A percentile compares a stretch with the other conserved stretches of the same genome.
These are phyloP conservation scores for Fusarium verrucosum DNA, from an alignment of 2,329 filamentous ascomycete genomes.

Conservation along the genomic window DNA sequence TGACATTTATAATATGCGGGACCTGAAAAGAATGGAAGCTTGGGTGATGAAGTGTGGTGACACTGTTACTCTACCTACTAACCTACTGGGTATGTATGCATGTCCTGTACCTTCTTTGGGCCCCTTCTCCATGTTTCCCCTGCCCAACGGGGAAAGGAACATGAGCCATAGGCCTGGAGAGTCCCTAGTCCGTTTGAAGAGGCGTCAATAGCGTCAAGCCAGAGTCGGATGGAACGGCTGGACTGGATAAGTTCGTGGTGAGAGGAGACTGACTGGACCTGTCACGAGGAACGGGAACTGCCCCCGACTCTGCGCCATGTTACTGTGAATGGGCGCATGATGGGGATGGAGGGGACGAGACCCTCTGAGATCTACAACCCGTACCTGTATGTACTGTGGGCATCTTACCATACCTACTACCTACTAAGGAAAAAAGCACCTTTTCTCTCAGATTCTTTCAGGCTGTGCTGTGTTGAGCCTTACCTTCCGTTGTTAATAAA, in stretches of 20 bases:
- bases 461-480: conserved; percentile 13
- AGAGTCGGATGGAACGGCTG: conserved; percentile 22
- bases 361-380: conserved; percentile 28
- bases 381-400: too few relatives aligned
- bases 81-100: too few relatives aligned
- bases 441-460: conserved; percentile 5
- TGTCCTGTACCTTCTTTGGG: background rate
- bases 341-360: conserved; percentile 28
- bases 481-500: conserved; percentile 11
- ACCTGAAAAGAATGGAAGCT: background rate
- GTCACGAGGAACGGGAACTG: conserved; percentile 30
- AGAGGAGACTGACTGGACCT: background rate
- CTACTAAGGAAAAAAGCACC: background rate
- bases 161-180: background rate
- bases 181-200: conserved; percentile 5
- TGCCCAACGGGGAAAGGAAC: background rate
- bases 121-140: conserved; percentile 1
- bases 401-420: too few relatives aligned
- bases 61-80: too few relatives aligned
- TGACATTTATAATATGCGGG: conserved; percentile 5
- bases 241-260: conserved; percentile 7
- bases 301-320: conserved; percentile 2
- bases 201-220: conserved; percentile 22
- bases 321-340: conserved; percentile 32
- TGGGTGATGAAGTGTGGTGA: background rate